Evolutionary conservation across 495 filamentous ascomycete species (phyloP), one percentile per base, ranked within the genome.

Genomic region (Penicillium waksmanii): DNA sequence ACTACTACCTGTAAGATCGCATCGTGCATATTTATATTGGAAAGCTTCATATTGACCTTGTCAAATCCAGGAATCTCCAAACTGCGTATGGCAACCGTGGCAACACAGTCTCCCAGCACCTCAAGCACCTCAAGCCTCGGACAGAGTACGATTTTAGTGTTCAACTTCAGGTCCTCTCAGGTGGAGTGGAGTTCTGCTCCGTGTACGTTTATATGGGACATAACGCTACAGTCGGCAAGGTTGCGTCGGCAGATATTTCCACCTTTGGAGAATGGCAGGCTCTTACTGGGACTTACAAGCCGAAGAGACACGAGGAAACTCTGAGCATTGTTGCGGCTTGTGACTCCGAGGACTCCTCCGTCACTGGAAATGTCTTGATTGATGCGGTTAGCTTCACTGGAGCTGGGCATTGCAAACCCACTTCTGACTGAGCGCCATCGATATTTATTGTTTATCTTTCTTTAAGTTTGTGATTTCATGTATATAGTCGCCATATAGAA

Each of bases 1-100:
- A 70, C 3, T 68, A 66, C 55, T 70, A 61, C 43, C 55, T 70
- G 67, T 72, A 51, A 53, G 61, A n/a, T 18, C 6, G 35, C 17
- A 42, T 31, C n/a, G 8, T 44, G 42, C n/a, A 44, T 44, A 7
- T 17, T 13, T 44, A 6, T 18, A 18, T 18, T 10, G 42, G 42
- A 18, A 44, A 19, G 17, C 15, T 9, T 13, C 8, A 18, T 9
- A 48, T n/a, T 48, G 12, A 48, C 46, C 8, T 5, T 3, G 46
- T 27, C 12, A 10, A 13, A 13, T 13, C 9, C 23, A 70, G 69
- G 0, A 49, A 65, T 17, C 51, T 69, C 1, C 53, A 63, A 60
- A 73, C 66, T 15, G 61, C 64, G 46, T 40, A 66, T 25, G 61
- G 65, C 35, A 69, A 69, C 38, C 55, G 58, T 34, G 59, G 53